Evolutionary conservation across 2,329 filamentous ascomycete species (phyloP), one percentile per base, ranked within the genome.

Genomic region (Aspergillus sojae): DNA sequence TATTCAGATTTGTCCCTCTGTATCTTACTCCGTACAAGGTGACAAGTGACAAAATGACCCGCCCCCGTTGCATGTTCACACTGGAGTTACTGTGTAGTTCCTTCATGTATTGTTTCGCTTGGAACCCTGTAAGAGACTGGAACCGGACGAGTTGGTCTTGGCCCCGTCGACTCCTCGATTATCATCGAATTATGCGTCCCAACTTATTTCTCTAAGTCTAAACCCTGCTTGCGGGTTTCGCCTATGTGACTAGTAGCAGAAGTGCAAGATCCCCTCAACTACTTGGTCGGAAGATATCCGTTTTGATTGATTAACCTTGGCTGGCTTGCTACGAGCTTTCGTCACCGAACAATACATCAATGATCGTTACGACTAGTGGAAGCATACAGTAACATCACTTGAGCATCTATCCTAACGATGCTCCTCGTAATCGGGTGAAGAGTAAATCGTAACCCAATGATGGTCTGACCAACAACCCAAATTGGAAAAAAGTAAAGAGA

Each of bases 201-300:
- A 50, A 39, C 21, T 30, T 59, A 34, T 26, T 28, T 16, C 30
- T 26, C 34, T 58, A n/a, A 10, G 12, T 19, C 34, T 58, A n/a
- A 19, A 23, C 19, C 32, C 34, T 46, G 56, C 30, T 59, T 59
- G 43, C 32, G 45, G 43, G 23, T 55, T 48, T 21, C 57, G 48
- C 46, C 48, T 62, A 60, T 41, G 46, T 54, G 28, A 43, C 28
- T 60, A 23, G 50, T 19, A 26, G 39, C 26, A 28, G 26, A 28
- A 28, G 26, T 46, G 56, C 56, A 61, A 28, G 43, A 53, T 62
- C 30, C 26, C 5, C 26, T 28, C 26, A 28, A 28, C 26, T 5
- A 28, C 26, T 62, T 41, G 23, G 54, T 39, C 56, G 60, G 60
- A 60, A 43, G 48, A 58, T 58, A 65, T 61, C 57, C 61, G 58